Conservation (phyloP, 306 rosid species). For the Betula pendula region DNA sequence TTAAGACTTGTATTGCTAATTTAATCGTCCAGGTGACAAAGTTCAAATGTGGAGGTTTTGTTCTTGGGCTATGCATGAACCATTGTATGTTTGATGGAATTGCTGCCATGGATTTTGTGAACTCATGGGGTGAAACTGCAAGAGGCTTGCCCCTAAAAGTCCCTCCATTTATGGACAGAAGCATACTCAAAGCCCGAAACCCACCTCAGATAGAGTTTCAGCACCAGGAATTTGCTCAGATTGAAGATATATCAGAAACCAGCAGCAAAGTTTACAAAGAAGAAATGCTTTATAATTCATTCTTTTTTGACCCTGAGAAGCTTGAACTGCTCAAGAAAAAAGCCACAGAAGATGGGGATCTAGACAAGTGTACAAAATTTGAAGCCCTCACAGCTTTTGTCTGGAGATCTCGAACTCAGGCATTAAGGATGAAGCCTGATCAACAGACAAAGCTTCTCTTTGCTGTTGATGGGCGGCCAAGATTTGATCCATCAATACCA, state of each 20-base stretch:
- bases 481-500: constrained; percentile 67
- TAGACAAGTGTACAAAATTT: constrained; percentile 57
- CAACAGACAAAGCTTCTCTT: constrained; percentile 77
- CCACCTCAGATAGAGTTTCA: constrained; percentile 60
- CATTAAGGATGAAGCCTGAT: constrained; percentile 60
- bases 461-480: constrained; percentile 73
- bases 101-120: constrained; percentile 67
- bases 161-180: constrained; percentile 61
- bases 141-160: constrained; percentile 58
- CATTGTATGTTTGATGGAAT: constrained; percentile 78
- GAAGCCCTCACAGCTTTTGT: constrained; percentile 79
- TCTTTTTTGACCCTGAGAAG: constrained; percentile 54
- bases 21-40: constrained; percentile 53
- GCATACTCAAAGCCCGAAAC: constrained; percentile 60
- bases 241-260: constrained; percentile 61
- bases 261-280: constrained; percentile 44
- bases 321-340: constrained; percentile 56
- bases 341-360: constrained; percentile 54
- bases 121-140: constrained; percentile 69
- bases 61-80: constrained; percentile 54
- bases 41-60: constrained; percentile 84
- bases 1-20: background rate
- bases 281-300: constrained; percentile 45
- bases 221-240: constrained; percentile 65
- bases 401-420: constrained; percentile 72